Percentiles rank a stretch among this genome's conserved stretches.
Conservation (phyloP, 306 rosid species). For the Cucumis cinereus region DNA sequence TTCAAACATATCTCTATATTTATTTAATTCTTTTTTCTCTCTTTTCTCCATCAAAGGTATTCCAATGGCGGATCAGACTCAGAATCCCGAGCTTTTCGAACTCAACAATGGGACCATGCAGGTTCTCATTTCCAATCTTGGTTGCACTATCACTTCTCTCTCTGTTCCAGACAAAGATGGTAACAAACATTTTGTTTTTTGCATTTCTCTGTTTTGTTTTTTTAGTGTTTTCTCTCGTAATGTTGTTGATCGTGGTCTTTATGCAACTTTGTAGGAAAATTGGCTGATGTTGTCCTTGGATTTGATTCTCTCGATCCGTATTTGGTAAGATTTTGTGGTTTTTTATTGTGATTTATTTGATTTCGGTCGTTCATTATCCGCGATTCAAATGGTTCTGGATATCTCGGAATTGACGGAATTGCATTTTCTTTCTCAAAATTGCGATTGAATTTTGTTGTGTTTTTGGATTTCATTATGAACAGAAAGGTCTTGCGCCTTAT, state of each 20-base stretch:
- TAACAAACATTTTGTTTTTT: background rate
- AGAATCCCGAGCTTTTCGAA: conserved; percentile 61
- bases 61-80: conserved; percentile 65
- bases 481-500: conserved; percentile 72
- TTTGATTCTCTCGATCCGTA: conserved; percentile 77
- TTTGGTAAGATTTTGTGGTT: conserved; percentile 26
- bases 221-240: background rate
- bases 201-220: background rate
- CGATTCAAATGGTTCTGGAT: background rate
- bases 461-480: conserved; percentile 9
- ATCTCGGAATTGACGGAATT: background rate
- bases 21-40: background rate
- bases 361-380: background rate
- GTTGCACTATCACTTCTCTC: conserved; percentile 87
- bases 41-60: background rate
- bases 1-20: background rate
- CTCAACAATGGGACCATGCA: conserved; percentile 76
- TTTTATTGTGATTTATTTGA: background rate
- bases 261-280: conserved; percentile 34
- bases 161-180: conserved; percentile 77
- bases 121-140: conserved; percentile 55
- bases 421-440: too few relatives aligned
- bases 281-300: conserved; percentile 90
- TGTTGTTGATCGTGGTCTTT: background rate
- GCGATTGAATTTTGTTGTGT: background rate